Evolutionary conservation across 371 early-diverging fungal species (phyloP).

Genomic region (Mucor lusitanicus): DNA sequence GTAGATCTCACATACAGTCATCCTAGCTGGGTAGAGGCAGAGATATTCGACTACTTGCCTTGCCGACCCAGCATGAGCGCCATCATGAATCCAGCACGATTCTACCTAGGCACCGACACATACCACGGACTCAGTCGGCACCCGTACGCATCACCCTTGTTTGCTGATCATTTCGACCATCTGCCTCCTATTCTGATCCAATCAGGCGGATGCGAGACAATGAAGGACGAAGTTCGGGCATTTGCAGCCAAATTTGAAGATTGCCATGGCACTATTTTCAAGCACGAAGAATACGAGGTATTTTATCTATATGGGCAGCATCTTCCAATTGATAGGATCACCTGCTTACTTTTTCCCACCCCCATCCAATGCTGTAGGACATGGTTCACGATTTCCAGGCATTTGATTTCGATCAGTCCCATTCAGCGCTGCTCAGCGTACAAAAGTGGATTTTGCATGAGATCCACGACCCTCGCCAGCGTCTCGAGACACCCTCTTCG

Average conservation of each 20-base stretch:
- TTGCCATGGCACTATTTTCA: conserved; percentile 3
- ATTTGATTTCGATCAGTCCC: conserved; percentile 30
- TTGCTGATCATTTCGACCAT: conserved; percentile 19
- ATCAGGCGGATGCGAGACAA: conserved; percentile 46
- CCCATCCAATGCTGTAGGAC: conserved; percentile 3
- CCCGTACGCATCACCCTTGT: conserved; percentile 24
- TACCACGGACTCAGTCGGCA: neutral
- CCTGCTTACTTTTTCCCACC: neutral
- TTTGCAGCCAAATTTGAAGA: conserved; percentile 6
- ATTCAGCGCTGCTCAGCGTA: conserved; percentile 25
- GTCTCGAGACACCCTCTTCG: neutral
- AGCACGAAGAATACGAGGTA: conserved; percentile 24
- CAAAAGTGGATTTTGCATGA: conserved; percentile 6
- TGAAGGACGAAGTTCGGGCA: conserved; percentile 43
- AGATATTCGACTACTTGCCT: conserved; percentile 12
- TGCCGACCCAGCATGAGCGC: conserved; percentile 2
- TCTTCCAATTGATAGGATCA: neutral
- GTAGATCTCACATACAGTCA: conserved; percentile 20
- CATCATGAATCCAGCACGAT: conserved; percentile 14
- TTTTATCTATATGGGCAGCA: neutral
- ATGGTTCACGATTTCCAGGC: conserved; percentile 52
- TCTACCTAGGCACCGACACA: conserved; percentile 26
- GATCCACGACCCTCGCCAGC: neutral
- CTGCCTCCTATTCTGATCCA: conserved; percentile 55
- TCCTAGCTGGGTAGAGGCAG: conserved; percentile 12